Evolutionary conservation across 805 yeast genomes (phyloP).

Genomic region (Teunomyces lycoperdinae): DNA sequence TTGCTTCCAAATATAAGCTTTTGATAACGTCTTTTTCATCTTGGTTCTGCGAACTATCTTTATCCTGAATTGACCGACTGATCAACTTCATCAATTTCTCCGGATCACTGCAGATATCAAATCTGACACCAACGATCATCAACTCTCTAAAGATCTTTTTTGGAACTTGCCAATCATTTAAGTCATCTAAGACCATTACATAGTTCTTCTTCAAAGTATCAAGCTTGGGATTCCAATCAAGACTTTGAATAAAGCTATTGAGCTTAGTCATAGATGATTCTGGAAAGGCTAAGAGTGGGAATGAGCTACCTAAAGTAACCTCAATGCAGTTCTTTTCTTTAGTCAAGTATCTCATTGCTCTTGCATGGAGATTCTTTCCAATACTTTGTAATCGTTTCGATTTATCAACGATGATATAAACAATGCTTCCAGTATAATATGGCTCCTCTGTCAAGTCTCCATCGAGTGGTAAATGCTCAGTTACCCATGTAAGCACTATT

Average conservation of each 20-base stretch:
- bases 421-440: conserved; percentile 36
- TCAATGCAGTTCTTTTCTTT: conserved; percentile 40
- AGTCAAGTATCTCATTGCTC: conserved; percentile 49
- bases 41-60: conserved; percentile 7
- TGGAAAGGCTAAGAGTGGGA: conserved; percentile 45
- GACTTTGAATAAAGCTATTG: conserved; percentile 31
- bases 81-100: conserved; percentile 43
- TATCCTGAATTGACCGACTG: conserved; percentile 15
- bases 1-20: conserved; percentile 36
- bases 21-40: conserved; percentile 20
- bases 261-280: conserved; percentile 8
- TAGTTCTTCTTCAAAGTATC: conserved; percentile 21
- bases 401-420: conserved; percentile 50
- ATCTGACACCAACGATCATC: conserved; percentile 55
- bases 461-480: conserved; percentile 16
- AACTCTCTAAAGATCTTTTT: conserved; percentile 52
- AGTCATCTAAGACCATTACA: conserved; percentile 40
- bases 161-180: conserved; percentile 51
- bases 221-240: conserved; percentile 39
- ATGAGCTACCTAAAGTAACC: conserved; percentile 42
- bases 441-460: conserved; percentile 13
- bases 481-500: conserved; percentile 52
- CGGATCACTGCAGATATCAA: conserved; percentile 50
- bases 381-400: conserved; percentile 53
- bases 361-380: conserved; percentile 51